These are phyloP conservation scores for Hyaloperonospora arabidopsidis DNA, from an alignment of 352 stramenopile genomes.

Conservation along the genomic window DNA sequence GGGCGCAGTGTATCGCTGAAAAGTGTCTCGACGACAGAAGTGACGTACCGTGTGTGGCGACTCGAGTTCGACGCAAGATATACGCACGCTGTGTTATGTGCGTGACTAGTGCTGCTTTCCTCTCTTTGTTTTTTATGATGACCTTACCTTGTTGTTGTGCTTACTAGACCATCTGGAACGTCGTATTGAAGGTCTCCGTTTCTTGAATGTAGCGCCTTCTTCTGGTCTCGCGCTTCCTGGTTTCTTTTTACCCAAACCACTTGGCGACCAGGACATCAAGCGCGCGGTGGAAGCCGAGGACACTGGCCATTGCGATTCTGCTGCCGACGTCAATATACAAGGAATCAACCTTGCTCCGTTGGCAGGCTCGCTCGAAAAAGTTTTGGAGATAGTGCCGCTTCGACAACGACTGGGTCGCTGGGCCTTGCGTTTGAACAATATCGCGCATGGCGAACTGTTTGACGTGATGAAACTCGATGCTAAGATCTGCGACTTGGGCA, in stretches of 20 bases:
- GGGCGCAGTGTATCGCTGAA: slow-evolving; percentile 4
- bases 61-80: slow-evolving; percentile 77
- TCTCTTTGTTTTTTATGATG: slow-evolving; percentile 1
- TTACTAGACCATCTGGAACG: slow-evolving; percentile 38
- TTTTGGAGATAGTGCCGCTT: slow-evolving; percentile 22
- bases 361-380: slow-evolving; percentile 10
- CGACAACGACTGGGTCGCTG: slow-evolving; percentile 33
- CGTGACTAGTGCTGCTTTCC: slow-evolving; percentile 6
- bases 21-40: slow-evolving; percentile 9
- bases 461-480: slow-evolving; percentile 54
- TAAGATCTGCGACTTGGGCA: slow-evolving; percentile 98
- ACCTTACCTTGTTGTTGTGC: slow-evolving; percentile 2
- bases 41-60: slow-evolving; percentile 49
- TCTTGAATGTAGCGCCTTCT: slow-evolving; percentile 34
- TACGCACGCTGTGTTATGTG: slow-evolving; percentile 41
- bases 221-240: slow-evolving; percentile 45
- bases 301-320: slow-evolving; percentile 4
- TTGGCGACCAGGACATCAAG: slow-evolving; percentile 14
- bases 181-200: slow-evolving; percentile 34
- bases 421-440: slow-evolving; percentile 30
- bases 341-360: slow-evolving; percentile 35
- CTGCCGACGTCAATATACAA: slow-evolving; percentile 31
- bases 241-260: slow-evolving; percentile 46
- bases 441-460: slow-evolving; percentile 38
- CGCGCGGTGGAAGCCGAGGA: slow-evolving; percentile 5